These are phyloP conservation scores for Sphagnum magellanicum DNA, from an alignment of 228 moss, liverwort and hornwort genomes.

Conservation along the genomic window DNA sequence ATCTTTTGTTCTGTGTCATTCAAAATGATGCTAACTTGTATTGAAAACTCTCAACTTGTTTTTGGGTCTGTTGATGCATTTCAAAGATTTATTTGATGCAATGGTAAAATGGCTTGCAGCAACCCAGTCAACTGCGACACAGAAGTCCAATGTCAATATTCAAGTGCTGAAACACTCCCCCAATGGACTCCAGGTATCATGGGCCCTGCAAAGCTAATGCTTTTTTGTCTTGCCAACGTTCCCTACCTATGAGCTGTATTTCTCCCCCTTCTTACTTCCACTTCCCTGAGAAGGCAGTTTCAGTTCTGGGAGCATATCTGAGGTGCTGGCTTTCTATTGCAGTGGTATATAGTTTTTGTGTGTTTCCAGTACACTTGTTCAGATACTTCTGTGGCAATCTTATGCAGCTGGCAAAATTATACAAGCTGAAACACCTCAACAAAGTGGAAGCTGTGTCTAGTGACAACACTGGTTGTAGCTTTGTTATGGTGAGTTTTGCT, in stretches of 20 bases:
- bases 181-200: conserved; percentile 75
- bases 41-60: neutral
- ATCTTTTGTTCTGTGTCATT: no score
- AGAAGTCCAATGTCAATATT: conserved; percentile 93
- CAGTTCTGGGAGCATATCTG: no score
- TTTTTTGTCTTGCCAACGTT: no score
- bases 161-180: conserved; percentile 90
- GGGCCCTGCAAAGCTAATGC: no score
- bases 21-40: no score
- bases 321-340: no score
- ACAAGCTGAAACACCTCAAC: conserved; percentile 92
- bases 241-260: no score
- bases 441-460: conserved; percentile 92
- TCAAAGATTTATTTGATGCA: neutral
- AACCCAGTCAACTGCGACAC: conserved; percentile 59
- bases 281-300: no score
- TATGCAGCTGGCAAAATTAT: conserved; percentile 86
- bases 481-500: conserved; percentile 67
- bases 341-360: no score
- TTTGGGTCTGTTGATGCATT: neutral
- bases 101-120: conserved; percentile 30
- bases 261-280: no score
- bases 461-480: conserved; percentile 94
- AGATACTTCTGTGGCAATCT: no score
- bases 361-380: no score